These are phyloP conservation scores for Pisolithus sp. DNA, from an alignment of 768 basidiomycete genomes.

Conservation along the genomic window DNA sequence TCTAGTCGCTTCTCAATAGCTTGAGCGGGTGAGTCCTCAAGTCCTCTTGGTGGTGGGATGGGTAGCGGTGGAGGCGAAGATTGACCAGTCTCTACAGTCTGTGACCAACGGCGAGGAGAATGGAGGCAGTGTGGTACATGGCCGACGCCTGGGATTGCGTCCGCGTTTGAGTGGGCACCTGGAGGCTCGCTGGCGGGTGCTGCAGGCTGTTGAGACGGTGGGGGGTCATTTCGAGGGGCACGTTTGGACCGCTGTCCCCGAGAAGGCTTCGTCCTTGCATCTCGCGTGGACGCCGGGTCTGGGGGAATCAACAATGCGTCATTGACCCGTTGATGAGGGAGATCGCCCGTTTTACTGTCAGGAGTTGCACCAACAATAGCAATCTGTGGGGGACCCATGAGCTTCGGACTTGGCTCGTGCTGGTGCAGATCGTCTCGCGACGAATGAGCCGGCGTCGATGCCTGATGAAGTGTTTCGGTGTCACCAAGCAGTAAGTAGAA, in stretches of 20 bases:
- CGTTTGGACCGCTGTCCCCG: constrained; percentile 18
- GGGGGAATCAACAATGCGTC: constrained; percentile 20
- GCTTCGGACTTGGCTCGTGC: constrained; percentile 2
- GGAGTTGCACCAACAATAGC: constrained; percentile 27
- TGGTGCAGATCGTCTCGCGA: constrained; percentile 6
- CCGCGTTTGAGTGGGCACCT: background rate
- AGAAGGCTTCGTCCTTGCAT: constrained; percentile 18
- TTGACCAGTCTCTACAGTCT: constrained; percentile 11
- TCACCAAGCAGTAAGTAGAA: background rate
- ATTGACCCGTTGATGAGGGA: constrained; percentile 20
- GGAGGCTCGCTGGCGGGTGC: background rate
- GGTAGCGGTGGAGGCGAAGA: constrained; percentile 26
- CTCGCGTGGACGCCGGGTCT: constrained; percentile 21
- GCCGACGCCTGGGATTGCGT: constrained; percentile 12
- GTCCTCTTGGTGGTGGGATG: constrained; percentile 22
- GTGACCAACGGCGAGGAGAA: constrained; percentile 15
- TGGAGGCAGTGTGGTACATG: constrained; percentile 18
- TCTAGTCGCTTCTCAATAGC: constrained; percentile 19
- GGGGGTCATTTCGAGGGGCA: constrained; percentile 5
- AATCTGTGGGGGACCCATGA: constrained; percentile 22
- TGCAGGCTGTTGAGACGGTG: constrained; percentile 12
- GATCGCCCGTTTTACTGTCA: constrained; percentile 9
- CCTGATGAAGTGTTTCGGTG: constrained; percentile 13
- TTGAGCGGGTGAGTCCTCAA: constrained; percentile 13
- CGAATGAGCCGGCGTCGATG: constrained; percentile 16